phyloP scores from a whole-genome alignment of 441 rosid species.

The Sinapis alba region DNA sequence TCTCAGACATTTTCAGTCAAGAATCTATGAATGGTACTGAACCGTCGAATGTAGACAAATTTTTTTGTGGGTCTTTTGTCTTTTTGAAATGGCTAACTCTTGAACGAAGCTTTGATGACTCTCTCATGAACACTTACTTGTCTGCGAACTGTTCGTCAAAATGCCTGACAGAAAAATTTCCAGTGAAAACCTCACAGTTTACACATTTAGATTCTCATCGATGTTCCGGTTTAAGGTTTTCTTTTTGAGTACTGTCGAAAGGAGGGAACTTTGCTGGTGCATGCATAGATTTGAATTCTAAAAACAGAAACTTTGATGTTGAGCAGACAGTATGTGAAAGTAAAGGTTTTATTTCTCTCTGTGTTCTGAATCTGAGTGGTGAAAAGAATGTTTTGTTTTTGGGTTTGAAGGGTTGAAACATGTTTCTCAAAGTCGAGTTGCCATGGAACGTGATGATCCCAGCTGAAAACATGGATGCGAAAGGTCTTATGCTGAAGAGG shows the following conservation, averaged over 20 bases:
- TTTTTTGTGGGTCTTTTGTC: slow-evolving; percentile 9
- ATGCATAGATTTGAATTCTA: slow-evolving; percentile 21
- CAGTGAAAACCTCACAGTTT: slow-evolving; percentile 6
- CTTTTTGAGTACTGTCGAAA: background rate
- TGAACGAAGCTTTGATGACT: background rate
- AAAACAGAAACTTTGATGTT: background rate
- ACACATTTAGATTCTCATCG: background rate
- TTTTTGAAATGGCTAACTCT: background rate
- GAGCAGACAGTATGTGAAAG: background rate
- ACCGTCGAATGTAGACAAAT: background rate
- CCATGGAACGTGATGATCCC: slow-evolving; percentile 83
- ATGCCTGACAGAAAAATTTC: background rate
- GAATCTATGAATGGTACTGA: background rate
- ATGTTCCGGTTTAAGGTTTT: background rate
- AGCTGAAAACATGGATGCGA: slow-evolving; percentile 60
- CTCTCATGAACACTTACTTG: background rate
- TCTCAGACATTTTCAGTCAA: slow-evolving; percentile 8
- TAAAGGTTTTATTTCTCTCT: background rate
- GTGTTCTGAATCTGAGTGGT: background rate
- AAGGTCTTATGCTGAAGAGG: slow-evolving; percentile 71
- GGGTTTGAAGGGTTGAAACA: slow-evolving; percentile 36
- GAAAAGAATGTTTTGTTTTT: background rate
- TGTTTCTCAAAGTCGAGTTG: slow-evolving; percentile 76
- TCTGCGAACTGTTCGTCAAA: slow-evolving; percentile 17
- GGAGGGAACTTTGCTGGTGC: slow-evolving; percentile 3